Evolutionary conservation across 2,329 filamentous ascomycete genomes (phyloP), one percentile per base, ranked within the genome.

Genomic region (Capronia epimyces): DNA sequence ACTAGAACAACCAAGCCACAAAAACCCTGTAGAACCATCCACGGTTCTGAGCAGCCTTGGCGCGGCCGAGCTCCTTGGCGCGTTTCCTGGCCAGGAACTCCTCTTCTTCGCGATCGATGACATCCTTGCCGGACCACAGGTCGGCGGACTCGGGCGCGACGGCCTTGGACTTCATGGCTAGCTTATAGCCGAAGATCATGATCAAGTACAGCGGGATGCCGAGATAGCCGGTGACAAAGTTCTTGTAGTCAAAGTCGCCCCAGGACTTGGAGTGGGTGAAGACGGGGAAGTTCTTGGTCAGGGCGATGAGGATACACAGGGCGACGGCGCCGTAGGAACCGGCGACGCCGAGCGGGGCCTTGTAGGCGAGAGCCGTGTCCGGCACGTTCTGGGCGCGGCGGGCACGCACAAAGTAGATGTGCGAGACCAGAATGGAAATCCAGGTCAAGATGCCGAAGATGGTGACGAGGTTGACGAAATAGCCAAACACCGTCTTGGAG

Each of bases 201-300:
- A 77, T 71, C 15, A 89, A 67, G 67, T 88, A 90, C 18, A 90
- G 67, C 1, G 86, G 86, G 60, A 90, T 89, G 44, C 86, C 86
- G 6, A 86, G 71, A 66, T 89, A 89, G 21, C 83, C 84, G 0
- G 84, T 88, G 66, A 90, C 80, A 69, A 90, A 89, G 62, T 79
- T 83, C 73, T 85, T 82, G 74, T 86, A 86, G 67, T 86, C 80
- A 58, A 87, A 87, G 44, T 73, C 72, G 46, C 75, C 75, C 50
- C 75, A 73, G 13, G 27, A 21, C 60, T 66, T 48, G 36, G 62
- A 67, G 52, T 66, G 68, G 2, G 80, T 74, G 67, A 93, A 93
- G 52, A 85, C 83, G 49, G 79, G 75, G 69, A 82, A 93, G 75
- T 89, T 90, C 78, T 93, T 94, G 64, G 87, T 91, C 45, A 94